Percentiles rank a stretch among this genome's conserved stretches.
Conservation (phyloP, 441 rosid genomes). For the Raphanus hybrid region DNA sequence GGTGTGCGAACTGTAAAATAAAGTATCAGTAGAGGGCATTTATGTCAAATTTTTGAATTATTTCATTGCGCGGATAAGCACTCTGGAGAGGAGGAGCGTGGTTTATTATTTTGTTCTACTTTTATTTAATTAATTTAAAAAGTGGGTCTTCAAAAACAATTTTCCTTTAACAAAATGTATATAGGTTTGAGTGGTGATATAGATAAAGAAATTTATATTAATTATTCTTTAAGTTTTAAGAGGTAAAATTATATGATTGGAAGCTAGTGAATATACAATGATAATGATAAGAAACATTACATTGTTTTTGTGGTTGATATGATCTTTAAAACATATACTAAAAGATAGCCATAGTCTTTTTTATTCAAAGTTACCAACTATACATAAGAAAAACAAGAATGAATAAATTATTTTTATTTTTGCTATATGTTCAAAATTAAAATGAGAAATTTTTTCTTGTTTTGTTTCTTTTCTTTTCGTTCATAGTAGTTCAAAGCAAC, state of each 20-base stretch:
- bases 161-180: neutral
- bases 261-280: neutral
- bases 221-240: neutral
- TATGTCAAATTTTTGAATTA: slow-evolving; percentile 7
- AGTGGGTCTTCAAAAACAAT: neutral
- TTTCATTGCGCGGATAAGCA: slow-evolving; percentile 41
- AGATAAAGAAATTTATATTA: neutral
- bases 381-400: no score
- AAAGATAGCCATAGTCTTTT: no score
- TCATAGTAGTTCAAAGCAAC: no score
- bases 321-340: no score
- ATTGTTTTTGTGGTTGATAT: neutral
- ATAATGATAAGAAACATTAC: neutral
- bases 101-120: neutral
- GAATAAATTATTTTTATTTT: no score
- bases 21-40: slow-evolving; percentile 29
- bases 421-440: no score
- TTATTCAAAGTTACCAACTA: no score
- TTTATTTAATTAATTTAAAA: neutral
- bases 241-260: neutral
- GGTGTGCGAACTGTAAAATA: slow-evolving; percentile 19
- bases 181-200: neutral
- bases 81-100: slow-evolving; percentile 38
- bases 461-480: no score
- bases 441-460: no score